Percentiles rank a stretch among this genome's conserved stretches.
These are phyloP conservation scores for Nemania abortiva DNA, from an alignment of 2,329 filamentous ascomycete species.

Conservation along the genomic window DNA sequence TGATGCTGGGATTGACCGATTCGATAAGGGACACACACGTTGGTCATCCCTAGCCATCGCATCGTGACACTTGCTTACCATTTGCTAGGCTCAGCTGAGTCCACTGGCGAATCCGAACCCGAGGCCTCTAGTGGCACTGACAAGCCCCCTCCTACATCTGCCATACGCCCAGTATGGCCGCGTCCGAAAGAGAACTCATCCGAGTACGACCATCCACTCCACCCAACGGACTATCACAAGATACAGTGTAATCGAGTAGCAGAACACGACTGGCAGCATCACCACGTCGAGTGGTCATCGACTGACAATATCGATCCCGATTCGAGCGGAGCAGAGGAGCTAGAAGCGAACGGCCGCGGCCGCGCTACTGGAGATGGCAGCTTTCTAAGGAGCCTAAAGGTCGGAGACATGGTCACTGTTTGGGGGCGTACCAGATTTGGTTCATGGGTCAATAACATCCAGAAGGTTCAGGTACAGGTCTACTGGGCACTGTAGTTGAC, in stretches of 20 bases:
- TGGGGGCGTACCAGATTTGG: constrained; percentile 71
- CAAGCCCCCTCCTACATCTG: constrained; percentile 44
- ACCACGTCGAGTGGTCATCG: constrained; percentile 67
- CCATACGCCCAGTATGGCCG: constrained; percentile 51
- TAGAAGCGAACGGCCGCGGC: constrained; percentile 63
- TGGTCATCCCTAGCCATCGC: constrained; percentile 17
- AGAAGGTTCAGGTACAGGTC: constrained; percentile 65
- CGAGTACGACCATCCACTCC: constrained; percentile 55
- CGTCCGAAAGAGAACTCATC: constrained; percentile 40
- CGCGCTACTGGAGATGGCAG: constrained; percentile 63
- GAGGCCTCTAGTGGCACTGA: constrained; percentile 15
- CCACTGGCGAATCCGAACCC: constrained; percentile 36
- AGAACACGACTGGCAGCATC: constrained; percentile 50
- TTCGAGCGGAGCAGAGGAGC: constrained; percentile 54
- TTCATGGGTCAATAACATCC: constrained; percentile 65
- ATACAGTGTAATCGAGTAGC: constrained; percentile 64
- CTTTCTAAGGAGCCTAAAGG: constrained; percentile 66
- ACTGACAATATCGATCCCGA: constrained; percentile 61
- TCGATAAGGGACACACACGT: constrained; percentile 56
- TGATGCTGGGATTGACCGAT: constrained; percentile 70
- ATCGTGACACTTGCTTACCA: constrained; percentile 27
- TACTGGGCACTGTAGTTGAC: constrained; percentile 62
- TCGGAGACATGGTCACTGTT: constrained; percentile 72
- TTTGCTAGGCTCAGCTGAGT: constrained; percentile 31
- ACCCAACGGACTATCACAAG: constrained; percentile 53